phyloP scores from a whole-genome alignment of 2,329 filamentous ascomycete species.

The Ophiostoma fasciatum region DNA sequence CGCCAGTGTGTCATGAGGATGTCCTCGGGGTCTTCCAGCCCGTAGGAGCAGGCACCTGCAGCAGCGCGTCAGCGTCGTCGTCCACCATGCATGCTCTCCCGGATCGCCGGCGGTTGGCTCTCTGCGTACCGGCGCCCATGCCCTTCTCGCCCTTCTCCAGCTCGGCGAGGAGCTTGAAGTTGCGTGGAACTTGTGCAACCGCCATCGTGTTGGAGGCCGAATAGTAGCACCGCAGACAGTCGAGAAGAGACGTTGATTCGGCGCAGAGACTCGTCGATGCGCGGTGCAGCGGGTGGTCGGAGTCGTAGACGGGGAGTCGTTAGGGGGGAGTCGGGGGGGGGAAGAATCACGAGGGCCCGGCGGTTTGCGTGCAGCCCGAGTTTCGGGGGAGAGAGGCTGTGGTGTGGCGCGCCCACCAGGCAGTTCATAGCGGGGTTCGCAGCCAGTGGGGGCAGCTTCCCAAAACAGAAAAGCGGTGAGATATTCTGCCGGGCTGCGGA shows the following conservation, averaged over 20 bases:
- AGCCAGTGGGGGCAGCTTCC: background rate
- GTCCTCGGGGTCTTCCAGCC: conserved; percentile 85
- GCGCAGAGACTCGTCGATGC: too few relatives aligned
- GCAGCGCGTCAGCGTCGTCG: conserved; percentile 4
- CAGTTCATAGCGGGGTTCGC: conserved; percentile 5
- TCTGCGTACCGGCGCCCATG: conserved; percentile 68
- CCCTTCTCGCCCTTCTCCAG: conserved; percentile 99
- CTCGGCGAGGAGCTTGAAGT: conserved; percentile 94
- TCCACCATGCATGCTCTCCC: too few relatives aligned
- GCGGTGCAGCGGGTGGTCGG: too few relatives aligned
- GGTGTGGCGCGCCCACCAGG: background rate
- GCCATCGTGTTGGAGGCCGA: conserved; percentile 18
- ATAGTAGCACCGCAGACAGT: too few relatives aligned
- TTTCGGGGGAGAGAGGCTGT: too few relatives aligned
- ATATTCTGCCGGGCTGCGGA: conserved; percentile 9
- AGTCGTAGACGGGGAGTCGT: too few relatives aligned
- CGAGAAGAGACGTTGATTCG: too few relatives aligned
- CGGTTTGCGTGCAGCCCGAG: too few relatives aligned
- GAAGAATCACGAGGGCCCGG: too few relatives aligned
- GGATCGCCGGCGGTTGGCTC: too few relatives aligned
- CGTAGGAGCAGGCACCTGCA: conserved; percentile 89
- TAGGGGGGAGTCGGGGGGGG: too few relatives aligned
- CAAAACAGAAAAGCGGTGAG: conserved; percentile 8
- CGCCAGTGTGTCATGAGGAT: conserved; percentile 98
- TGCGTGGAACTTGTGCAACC: conserved; percentile 59